Evolutionary conservation across 805 yeast genomes (phyloP).

Genomic region (Ogataea paraovalis): DNA sequence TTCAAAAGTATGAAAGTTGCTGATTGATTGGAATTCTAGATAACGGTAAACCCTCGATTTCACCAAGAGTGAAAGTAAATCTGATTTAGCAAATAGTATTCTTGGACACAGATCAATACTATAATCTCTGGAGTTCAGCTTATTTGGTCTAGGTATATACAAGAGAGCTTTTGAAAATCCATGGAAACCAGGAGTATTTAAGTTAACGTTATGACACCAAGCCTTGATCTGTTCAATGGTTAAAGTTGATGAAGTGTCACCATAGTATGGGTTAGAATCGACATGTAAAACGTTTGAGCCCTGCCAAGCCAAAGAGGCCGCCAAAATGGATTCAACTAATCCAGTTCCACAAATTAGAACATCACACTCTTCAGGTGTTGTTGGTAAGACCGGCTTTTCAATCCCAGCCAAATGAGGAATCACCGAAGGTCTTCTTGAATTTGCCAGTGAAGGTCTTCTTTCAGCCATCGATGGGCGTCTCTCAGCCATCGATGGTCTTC

Average conservation of each 20-base stretch:
- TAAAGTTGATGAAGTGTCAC: conserved; percentile 82
- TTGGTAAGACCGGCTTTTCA: conserved; percentile 64
- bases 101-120: conserved; percentile 87
- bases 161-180: conserved; percentile 60
- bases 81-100: conserved; percentile 86
- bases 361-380: conserved; percentile 71
- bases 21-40: conserved; percentile 84
- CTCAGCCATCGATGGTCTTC: conserved; percentile 66
- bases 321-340: conserved; percentile 77
- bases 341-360: conserved; percentile 94
- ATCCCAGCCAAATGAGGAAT: conserved; percentile 75
- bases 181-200: conserved; percentile 30
- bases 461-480: conserved; percentile 54
- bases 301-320: conserved; percentile 96
- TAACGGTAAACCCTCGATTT: conserved; percentile 87
- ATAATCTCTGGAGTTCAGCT: conserved; percentile 65
- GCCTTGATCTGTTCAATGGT: conserved; percentile 79
- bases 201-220: conserved; percentile 76
- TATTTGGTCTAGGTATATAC: conserved; percentile 65
- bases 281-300: conserved; percentile 94
- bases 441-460: conserved; percentile 29
- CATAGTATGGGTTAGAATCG: conserved; percentile 81
- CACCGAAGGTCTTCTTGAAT: conserved; percentile 33
- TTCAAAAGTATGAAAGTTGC: conserved; percentile 91
- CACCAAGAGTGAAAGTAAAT: conserved; percentile 69